A percentile compares a stretch with the other conserved stretches of the same genome.
Conservation (phyloP, 225 moss, liverwort and hornwort species). For the Marchantia paleacea region DNA sequence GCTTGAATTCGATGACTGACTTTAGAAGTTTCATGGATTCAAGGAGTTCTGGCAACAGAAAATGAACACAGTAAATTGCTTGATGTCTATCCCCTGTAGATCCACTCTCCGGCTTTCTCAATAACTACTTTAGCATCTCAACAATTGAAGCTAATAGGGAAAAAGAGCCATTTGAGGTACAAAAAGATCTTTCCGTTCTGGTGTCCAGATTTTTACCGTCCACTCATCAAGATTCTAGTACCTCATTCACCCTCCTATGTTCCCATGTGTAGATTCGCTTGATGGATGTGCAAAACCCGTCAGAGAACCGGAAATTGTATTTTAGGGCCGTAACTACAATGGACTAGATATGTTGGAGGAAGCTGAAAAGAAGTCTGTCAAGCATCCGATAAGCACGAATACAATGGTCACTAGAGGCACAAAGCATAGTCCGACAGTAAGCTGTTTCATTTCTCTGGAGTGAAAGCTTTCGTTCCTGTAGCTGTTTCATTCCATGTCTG, state of each 20-base stretch:
- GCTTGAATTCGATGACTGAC: constrained; percentile 13
- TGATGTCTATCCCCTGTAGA: not conserved
- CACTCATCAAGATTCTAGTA: not conserved
- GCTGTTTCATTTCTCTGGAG: not conserved
- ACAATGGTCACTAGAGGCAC: not conserved
- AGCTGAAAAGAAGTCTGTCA: not conserved
- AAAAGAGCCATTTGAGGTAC: not conserved
- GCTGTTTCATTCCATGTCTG: not conserved
- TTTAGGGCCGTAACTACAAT: not conserved
- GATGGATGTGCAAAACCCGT: not conserved
- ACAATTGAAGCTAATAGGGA: not conserved
- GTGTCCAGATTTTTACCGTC: not conserved
- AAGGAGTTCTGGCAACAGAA: not conserved
- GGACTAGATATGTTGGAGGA: not conserved
- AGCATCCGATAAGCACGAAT: not conserved
- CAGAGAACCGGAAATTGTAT: not conserved
- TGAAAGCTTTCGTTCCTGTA: no score
- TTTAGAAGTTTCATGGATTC: not conserved
- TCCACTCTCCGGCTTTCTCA: not conserved
- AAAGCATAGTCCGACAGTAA: not conserved
- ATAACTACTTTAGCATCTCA: not conserved
- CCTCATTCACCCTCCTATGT: not conserved
- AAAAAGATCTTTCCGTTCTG: not conserved
- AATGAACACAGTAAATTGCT: not conserved
- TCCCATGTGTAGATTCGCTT: not conserved